These are phyloP conservation scores for Zygosaccharomyces rouxii DNA, from an alignment of 805 yeast genomes.

Conservation along the genomic window DNA sequence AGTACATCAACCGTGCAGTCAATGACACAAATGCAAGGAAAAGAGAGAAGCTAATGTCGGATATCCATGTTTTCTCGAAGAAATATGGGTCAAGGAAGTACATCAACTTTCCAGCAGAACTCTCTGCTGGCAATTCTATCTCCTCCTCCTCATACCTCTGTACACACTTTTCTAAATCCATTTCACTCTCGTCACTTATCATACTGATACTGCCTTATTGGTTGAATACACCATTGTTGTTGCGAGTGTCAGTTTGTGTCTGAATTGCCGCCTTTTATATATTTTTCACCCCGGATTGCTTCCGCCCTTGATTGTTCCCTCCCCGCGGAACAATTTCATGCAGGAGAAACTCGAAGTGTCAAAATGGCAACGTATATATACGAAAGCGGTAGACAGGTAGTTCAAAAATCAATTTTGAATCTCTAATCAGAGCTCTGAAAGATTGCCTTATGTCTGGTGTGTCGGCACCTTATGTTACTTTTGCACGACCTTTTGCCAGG, in stretches of 20 bases:
- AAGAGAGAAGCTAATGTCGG: not conserved
- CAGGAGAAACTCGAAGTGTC: too few species aligned
- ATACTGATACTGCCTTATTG: not conserved
- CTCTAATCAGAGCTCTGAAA: not conserved
- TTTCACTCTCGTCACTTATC: not conserved
- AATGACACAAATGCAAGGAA: not conserved
- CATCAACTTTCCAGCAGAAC: not conserved
- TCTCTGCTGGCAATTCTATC: not conserved
- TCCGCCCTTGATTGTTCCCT: not conserved
- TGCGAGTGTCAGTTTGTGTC: not conserved
- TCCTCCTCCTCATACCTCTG: not conserved
- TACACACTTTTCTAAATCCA: not conserved
- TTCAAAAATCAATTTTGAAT: too few species aligned
- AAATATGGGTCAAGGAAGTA: not conserved
- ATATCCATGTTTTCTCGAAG: not conserved
- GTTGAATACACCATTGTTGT: not conserved
- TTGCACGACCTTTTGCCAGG: too few species aligned
- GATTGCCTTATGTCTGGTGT: not conserved
- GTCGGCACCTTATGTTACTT: too few species aligned
- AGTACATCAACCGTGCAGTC: not conserved
- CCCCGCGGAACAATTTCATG: too few species aligned
- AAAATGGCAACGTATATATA: too few species aligned
- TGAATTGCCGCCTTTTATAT: not conserved
- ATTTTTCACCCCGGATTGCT: not conserved
- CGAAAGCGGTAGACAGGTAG: not conserved